Base-by-base conservation (phyloP, 176 grass and related monocot species). In the Oryza meyeriana region DNA sequence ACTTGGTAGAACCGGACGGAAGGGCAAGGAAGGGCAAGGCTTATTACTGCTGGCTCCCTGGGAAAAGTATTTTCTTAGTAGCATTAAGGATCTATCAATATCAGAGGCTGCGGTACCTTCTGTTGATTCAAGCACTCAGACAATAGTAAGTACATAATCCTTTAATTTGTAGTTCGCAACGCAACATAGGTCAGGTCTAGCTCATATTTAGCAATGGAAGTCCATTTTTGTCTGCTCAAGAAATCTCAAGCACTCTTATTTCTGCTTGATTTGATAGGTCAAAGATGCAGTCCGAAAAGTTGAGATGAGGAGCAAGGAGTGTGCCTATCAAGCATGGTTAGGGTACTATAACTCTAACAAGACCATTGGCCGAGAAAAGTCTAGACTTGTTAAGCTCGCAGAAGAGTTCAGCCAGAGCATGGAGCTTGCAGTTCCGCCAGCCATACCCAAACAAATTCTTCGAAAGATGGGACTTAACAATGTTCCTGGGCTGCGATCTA, bases 281-380 rank as follows among this genome's bases (percentile, higher is more conserved):
- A 78, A 86, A 67, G 74, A 86, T 57, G 89, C 85, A 11, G 70
- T 98, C 36, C 25, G 47, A 65, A 79, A 55, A 77, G 89, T 86
- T 22, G 88, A 93, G 14, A 91, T 85, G 76, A 95, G 85, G 83
- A 89, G 58, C 71, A 98, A 95, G 81, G 88, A 91, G 74, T 86
- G 75, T 17, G 96, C 96, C 34, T 98, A 98, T 75, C 96, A 95
- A 83, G 96, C 96, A 71, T 98, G 93, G 96, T 40, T 98, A 48
- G 95, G 95, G 24, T 98, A 98, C 66, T 95, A 98, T 75, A 93
- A 91, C 75, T 93, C 93, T 20, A 76, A 88, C 72, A 95, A 93
- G 75, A 74, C 69, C 64, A 69, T 95, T 32, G 22, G 79, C 26
- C 47, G 87, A 87, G 79, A 98, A 77, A 98, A 98, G 64, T 69